Evolutionary conservation across 768 basidiomycete genomes (phyloP).

Genomic region (Suillus plorans): DNA sequence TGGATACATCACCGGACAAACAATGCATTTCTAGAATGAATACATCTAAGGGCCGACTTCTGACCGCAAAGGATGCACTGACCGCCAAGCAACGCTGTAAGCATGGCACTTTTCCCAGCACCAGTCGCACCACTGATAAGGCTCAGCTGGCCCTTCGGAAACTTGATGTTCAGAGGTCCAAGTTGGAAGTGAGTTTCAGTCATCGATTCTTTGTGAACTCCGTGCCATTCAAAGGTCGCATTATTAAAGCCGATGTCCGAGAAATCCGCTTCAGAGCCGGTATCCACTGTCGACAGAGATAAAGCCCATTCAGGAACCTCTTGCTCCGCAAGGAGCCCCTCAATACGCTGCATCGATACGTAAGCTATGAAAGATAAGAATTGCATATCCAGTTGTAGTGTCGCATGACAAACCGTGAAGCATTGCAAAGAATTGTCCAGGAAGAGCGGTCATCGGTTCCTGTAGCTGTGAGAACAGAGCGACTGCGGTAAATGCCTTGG

Average conservation of each 20-base stretch:
- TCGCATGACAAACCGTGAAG: constrained; percentile 46
- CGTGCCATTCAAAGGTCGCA: constrained; percentile 61
- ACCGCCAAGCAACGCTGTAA: constrained; percentile 70
- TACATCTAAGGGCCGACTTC: neutral
- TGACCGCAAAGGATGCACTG: constrained; percentile 16
- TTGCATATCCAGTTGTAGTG: neutral
- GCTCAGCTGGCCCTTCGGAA: constrained; percentile 57
- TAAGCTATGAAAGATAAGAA: constrained; percentile 44
- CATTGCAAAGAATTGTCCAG: constrained; percentile 63
- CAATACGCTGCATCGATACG: constrained; percentile 81
- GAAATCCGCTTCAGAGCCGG: constrained; percentile 2
- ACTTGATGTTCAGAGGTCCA: constrained; percentile 54
- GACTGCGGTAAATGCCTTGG: constrained; percentile 79
- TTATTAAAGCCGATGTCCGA: constrained; percentile 48
- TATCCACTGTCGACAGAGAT: constrained; percentile 44
- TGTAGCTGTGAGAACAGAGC: constrained; percentile 75
- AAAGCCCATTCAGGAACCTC: constrained; percentile 83
- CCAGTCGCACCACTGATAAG: constrained; percentile 67
- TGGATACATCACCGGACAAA: constrained; percentile 48
- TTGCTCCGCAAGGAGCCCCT: constrained; percentile 66
- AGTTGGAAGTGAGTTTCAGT: constrained; percentile 48
- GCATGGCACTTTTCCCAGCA: constrained; percentile 66
- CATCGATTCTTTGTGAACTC: constrained; percentile 25
- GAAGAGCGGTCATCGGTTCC: constrained; percentile 63
- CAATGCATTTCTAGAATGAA: constrained; percentile 55